Evolutionary conservation across 192 early-diverging fungal genomes (phyloP).

Genomic region (Linderina pennispora): DNA sequence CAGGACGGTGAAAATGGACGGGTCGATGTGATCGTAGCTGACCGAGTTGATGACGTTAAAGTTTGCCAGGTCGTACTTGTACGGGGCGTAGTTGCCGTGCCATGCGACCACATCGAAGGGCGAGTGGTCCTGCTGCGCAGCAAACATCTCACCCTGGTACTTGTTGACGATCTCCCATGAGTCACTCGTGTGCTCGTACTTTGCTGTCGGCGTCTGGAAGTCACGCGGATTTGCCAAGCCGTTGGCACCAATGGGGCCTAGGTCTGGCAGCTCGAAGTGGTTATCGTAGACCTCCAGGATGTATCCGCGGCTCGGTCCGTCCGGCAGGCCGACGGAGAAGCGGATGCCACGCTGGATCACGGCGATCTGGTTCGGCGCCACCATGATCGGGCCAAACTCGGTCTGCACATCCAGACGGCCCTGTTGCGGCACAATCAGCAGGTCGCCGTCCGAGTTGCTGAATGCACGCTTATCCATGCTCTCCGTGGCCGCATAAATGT

Average conservation of each 20-base stretch:
- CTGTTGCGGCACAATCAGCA: slow-evolving; percentile 88
- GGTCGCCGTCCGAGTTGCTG: slow-evolving; percentile 89
- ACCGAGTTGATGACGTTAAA: slow-evolving; percentile 80
- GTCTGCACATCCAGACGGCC: slow-evolving; percentile 85
- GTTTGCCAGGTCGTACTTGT: slow-evolving; percentile 73
- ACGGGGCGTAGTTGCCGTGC: slow-evolving; percentile 97
- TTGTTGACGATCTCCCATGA: slow-evolving; percentile 72
- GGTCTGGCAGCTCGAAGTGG: slow-evolving; percentile 91
- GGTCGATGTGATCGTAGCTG: slow-evolving; percentile 85
- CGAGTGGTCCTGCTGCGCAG: slow-evolving; percentile 68
- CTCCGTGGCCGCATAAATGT: slow-evolving; percentile 72
- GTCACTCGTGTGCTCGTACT: slow-evolving; percentile 58
- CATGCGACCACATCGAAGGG: slow-evolving; percentile 96
- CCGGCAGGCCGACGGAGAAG: slow-evolving; percentile 70
- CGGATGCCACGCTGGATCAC: slow-evolving; percentile 92
- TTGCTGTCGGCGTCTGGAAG: slow-evolving; percentile 82
- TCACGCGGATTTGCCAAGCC: slow-evolving; percentile 92
- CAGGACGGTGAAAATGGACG: slow-evolving; percentile 93
- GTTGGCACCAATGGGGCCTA: slow-evolving; percentile 94
- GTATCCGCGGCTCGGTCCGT: slow-evolving; percentile 84
- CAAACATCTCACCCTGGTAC: slow-evolving; percentile 76
- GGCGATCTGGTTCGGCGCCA: slow-evolving; percentile 82
- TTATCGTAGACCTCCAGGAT: slow-evolving; percentile 82
- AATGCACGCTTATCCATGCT: slow-evolving; percentile 76
- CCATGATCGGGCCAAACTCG: slow-evolving; percentile 80